Conservation (phyloP, 169 alveolate species). For the Plasmodium ovale region DNA sequence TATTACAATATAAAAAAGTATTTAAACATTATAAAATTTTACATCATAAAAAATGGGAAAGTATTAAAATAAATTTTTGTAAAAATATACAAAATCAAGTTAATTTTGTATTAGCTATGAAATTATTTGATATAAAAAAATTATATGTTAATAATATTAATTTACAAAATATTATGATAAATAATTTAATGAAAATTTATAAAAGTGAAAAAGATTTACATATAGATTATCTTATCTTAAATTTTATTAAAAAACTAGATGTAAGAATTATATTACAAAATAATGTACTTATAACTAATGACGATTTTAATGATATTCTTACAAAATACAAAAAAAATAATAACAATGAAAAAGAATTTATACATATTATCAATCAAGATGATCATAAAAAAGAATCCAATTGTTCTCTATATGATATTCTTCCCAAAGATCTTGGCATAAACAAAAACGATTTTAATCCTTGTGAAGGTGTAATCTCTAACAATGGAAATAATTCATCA, state of each 20-base stretch:
- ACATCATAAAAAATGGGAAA: slow-evolving; percentile 42
- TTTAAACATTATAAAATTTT: slow-evolving; percentile 54
- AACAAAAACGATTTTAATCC: no score
- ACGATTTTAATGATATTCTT: slow-evolving; percentile 23
- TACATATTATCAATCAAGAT: no score
- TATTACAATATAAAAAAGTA: slow-evolving; percentile 34
- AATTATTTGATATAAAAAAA: slow-evolving; percentile 59
- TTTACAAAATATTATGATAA: slow-evolving; percentile 66
- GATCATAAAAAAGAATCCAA: neutral
- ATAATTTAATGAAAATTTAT: slow-evolving; percentile 70
- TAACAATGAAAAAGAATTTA: neutral
- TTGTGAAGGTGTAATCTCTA: no score
- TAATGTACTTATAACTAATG: slow-evolving; percentile 42
- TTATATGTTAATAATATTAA: slow-evolving; percentile 20
- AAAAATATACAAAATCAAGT: slow-evolving; percentile 55
- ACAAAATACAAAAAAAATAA: slow-evolving; percentile 14
- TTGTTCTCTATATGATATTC: neutral
- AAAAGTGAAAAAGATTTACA: slow-evolving; percentile 59
- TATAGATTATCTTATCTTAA: slow-evolving; percentile 24
- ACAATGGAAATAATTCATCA: no score
- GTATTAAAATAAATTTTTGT: slow-evolving; percentile 28
- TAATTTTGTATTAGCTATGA: slow-evolving; percentile 60
- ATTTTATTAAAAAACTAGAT: slow-evolving; percentile 43
- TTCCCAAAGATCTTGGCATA: no score
- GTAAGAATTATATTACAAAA: slow-evolving; percentile 63